Evolutionary conservation across 2,329 filamentous ascomycete genomes (phyloP), one percentile per base, ranked within the genome.

Genomic region (Albophoma yamanashiensis): DNA sequence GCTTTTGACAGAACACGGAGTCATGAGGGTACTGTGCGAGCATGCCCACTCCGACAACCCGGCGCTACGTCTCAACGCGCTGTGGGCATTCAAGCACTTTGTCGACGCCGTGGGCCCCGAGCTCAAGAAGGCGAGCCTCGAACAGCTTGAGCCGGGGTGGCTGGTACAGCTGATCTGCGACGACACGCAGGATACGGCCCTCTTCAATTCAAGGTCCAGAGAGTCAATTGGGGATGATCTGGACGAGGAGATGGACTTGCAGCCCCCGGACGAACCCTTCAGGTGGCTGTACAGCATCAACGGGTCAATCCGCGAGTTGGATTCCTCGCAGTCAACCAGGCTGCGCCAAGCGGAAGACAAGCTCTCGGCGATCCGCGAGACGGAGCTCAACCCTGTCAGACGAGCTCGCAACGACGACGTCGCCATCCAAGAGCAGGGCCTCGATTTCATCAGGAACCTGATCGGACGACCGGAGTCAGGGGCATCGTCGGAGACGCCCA

Each of bases 21-120:
- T 94, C 1, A 80, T 96, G 65, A 85, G 85, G 62, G 83, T 89
- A 0, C 78, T 97, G 1, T 96, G 92, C 68, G 84, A 89, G 65
- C 90, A 96, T 70, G 91, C 92, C 1, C 89, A 89, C 71, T 94
- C 90, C 0, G 81, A 83, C 55, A 89, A 93, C 68, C 83, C 89
- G n/a, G 84, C 87, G 55, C 78, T 97, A 58, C 85, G 91, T 31
- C 80, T 95, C 34, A 92, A 94, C 67, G 92, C 92, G 27, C 75
- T 99, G 1, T 99, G 94, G 93, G 91, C 92, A 7, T 77, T 99
- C 61, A 97, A 97, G 70, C 91, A 97, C 73, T 82, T 97, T 57
- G 88, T 96, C 3, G 82, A 89, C 63, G 86, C 85, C 27, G 84
- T 89, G 7, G 82, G 82, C 22, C 85, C 88, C 53, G 82, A 88